A percentile compares a stretch with the other conserved stretches of the same genome.
phyloP scores from a whole-genome alignment of 2,329 filamentous ascomycete genomes.

The Harringtonia lauricola region DNA sequence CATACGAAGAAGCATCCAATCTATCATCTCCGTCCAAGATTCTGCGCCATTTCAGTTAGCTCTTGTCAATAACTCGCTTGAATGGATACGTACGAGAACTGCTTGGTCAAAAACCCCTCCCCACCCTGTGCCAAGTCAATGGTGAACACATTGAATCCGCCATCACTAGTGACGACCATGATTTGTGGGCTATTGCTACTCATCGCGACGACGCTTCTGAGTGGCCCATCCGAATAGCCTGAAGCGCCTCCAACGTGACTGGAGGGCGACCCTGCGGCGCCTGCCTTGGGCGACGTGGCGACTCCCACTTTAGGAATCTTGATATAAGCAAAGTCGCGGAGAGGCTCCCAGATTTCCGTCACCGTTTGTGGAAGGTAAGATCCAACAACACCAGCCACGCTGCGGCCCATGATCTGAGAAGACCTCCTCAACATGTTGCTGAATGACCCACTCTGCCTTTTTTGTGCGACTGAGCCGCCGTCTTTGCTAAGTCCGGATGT shows the following conservation, averaged over 20 bases:
- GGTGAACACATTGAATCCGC: conserved; percentile 88
- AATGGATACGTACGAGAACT: conserved; percentile 68
- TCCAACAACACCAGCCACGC: conserved; percentile 78
- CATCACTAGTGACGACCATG: conserved; percentile 96
- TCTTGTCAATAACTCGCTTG: background rate
- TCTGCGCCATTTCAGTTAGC: conserved; percentile 18
- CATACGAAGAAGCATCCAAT: conserved; percentile 36
- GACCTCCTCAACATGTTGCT: conserved; percentile 88
- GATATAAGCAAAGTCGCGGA: conserved; percentile 92
- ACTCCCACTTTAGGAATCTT: conserved; percentile 61
- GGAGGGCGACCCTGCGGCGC: background rate
- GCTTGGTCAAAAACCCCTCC: conserved; percentile 81
- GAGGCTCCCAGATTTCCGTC: conserved; percentile 95
- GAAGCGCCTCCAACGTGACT: conserved; percentile 10
- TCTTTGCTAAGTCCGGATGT: conserved; percentile 12
- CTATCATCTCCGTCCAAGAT: conserved; percentile 45
- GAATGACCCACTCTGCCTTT: conserved; percentile 62
- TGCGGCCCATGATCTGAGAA: conserved; percentile 84
- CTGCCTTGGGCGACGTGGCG: conserved; percentile 13
- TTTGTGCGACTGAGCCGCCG: conserved; percentile 20
- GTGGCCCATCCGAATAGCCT: conserved; percentile 31
- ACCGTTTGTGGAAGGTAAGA: conserved; percentile 89
- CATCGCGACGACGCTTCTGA: conserved; percentile 93
- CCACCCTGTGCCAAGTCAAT: conserved; percentile 92
- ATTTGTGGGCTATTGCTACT: conserved; percentile 89